Evolutionary conservation across 2,329 filamentous ascomycete species (phyloP).

Genomic region (Shiraia bambusicola): DNA sequence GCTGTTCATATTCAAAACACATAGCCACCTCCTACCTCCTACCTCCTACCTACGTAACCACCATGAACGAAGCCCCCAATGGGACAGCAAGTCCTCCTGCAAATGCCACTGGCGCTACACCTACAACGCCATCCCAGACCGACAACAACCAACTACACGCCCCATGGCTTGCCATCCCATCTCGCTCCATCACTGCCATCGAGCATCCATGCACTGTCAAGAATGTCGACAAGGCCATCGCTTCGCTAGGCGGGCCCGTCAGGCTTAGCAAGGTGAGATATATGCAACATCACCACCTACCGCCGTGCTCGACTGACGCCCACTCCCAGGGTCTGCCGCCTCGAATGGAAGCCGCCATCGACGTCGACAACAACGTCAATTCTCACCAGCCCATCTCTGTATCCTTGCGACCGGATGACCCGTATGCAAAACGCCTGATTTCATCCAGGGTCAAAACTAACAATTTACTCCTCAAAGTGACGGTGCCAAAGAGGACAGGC

Average conservation of each 20-base stretch:
- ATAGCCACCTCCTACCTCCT: no score
- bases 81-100: slow-evolving; percentile 8
- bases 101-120: no score
- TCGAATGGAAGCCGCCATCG: slow-evolving; percentile 25
- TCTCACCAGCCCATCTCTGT: slow-evolving; percentile 60
- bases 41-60: not conserved
- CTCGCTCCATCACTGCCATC: slow-evolving; percentile 58
- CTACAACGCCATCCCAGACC: slow-evolving; percentile 5
- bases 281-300: slow-evolving; percentile 4
- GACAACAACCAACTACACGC: slow-evolving; percentile 15
- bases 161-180: slow-evolving; percentile 55
- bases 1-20: no score
- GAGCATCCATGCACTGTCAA: slow-evolving; percentile 69
- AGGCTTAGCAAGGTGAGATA: slow-evolving; percentile 55
- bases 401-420: slow-evolving; percentile 78
- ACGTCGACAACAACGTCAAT: slow-evolving; percentile 34
- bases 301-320: slow-evolving; percentile 10
- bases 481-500: slow-evolving; percentile 82
- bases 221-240: slow-evolving; percentile 64
- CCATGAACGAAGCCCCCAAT: not conserved
- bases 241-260: slow-evolving; percentile 60
- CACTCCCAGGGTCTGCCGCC: slow-evolving; percentile 28
- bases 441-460: slow-evolving; percentile 76
- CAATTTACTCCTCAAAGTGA: slow-evolving; percentile 84
- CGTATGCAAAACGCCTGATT: slow-evolving; percentile 73